Evolutionary conservation across 2,329 filamentous ascomycete species (phyloP).

Genomic region (Huntiella savannae): DNA sequence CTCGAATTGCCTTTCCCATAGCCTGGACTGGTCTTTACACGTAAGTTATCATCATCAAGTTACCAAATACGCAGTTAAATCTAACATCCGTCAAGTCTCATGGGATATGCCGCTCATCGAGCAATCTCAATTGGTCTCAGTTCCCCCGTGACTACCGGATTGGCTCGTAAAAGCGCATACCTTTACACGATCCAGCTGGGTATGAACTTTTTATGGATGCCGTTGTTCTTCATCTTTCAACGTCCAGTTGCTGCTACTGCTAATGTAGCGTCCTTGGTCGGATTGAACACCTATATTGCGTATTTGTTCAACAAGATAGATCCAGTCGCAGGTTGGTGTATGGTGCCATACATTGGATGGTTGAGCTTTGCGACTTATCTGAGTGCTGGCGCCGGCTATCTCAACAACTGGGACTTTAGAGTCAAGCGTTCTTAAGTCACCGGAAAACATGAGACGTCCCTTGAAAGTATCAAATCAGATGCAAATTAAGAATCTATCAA

Average conservation of each 20-base stretch:
- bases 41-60: constrained; percentile 14
- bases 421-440: constrained; percentile 9
- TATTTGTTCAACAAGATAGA: constrained; percentile 64
- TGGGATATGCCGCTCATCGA: constrained; percentile 79
- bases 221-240: constrained; percentile 69
- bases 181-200: constrained; percentile 75
- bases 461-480: neutral
- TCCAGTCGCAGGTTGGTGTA: constrained; percentile 47
- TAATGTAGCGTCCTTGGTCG: constrained; percentile 56
- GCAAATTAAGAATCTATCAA: neutral
- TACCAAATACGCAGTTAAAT: neutral
- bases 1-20: constrained; percentile 42
- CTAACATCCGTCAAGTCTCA: constrained; percentile 27
- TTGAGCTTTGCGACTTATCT: constrained; percentile 75
- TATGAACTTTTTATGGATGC: constrained; percentile 79
- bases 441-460: neutral
- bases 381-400: constrained; percentile 44
- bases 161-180: constrained; percentile 50
- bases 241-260: constrained; percentile 54
- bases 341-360: constrained; percentile 75
- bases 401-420: constrained; percentile 49
- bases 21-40: constrained; percentile 50
- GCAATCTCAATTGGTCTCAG: constrained; percentile 46
- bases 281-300: constrained; percentile 53
- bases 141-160: constrained; percentile 31